Conservation (phyloP, 164 flowering plant species). For the Chimonanthus praecox region DNA sequence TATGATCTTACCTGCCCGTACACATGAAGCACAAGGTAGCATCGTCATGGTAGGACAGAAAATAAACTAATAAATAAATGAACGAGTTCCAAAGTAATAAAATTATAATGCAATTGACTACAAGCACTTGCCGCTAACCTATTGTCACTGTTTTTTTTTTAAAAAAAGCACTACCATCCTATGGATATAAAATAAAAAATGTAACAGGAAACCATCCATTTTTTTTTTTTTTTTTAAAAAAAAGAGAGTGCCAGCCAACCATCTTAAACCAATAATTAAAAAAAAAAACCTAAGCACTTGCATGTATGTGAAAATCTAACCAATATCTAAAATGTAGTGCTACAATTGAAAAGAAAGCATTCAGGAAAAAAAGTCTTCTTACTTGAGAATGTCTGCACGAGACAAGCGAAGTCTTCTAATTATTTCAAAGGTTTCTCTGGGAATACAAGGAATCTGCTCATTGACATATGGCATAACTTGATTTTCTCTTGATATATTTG, state of each 20-base stretch:
- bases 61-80: too few relatives aligned
- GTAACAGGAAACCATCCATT: too few relatives aligned
- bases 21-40: too few relatives aligned
- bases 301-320: not conserved
- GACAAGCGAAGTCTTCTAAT: slow-evolving; percentile 62
- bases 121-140: not conserved
- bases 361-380: slow-evolving; percentile 17
- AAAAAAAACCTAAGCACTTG: not conserved
- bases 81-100: not conserved
- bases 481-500: slow-evolving; percentile 19
- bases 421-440: slow-evolving; percentile 44
- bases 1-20: not conserved
- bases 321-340: not conserved
- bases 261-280: not conserved
- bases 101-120: not conserved
- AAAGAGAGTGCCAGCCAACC: not conserved
- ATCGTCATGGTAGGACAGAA: too few relatives aligned
- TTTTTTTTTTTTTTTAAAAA: too few relatives aligned
- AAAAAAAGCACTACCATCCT: not conserved
- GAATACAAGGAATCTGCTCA: slow-evolving; percentile 30
- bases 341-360: not conserved
- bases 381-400: slow-evolving; percentile 67
- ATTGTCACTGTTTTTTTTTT: too few relatives aligned
- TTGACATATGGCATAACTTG: slow-evolving; percentile 15
- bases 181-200: not conserved